Percentiles rank a stretch among this genome's conserved stretches.
phyloP scores from a whole-genome alignment of 148 eudicot species.

The Nyssa sinensis region DNA sequence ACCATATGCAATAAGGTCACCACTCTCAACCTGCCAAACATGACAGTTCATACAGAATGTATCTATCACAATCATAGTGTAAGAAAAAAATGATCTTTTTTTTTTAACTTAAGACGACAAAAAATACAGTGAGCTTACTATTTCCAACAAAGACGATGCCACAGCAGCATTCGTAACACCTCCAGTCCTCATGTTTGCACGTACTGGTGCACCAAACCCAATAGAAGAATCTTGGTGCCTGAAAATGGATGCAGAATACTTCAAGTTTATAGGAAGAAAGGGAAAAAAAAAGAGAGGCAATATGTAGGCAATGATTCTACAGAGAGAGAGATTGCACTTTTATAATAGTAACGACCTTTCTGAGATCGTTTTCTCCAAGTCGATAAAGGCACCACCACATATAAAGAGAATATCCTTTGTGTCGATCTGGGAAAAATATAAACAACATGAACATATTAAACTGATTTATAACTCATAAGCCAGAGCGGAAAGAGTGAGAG shows the following conservation, averaged over 20 bases:
- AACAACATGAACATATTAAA: neutral
- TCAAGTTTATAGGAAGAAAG: too few relatives aligned
- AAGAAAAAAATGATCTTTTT: neutral
- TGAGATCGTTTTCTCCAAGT: conserved; percentile 97
- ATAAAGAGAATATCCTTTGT: conserved; percentile 98
- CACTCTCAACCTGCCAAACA: conserved; percentile 87
- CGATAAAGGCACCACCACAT: conserved; percentile 97
- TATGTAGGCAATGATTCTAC: neutral
- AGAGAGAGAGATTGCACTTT: neutral
- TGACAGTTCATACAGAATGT: neutral
- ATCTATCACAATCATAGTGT: neutral
- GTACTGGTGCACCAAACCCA: conserved; percentile 96
- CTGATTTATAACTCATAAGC: neutral
- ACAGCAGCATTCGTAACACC: conserved; percentile 78
- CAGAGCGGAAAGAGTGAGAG: neutral
- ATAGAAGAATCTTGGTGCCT: conserved; percentile 98
- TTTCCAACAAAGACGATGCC: conserved; percentile 84
- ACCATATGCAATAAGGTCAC: conserved; percentile 91
- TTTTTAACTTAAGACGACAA: neutral
- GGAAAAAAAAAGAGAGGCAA: neutral
- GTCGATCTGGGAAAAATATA: conserved; percentile 59
- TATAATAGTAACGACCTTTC: conserved; percentile 57
- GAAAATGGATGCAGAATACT: conserved; percentile 14
- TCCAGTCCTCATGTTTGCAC: conserved; percentile 89
- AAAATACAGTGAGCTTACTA: conserved; percentile 43